Base-by-base conservation (phyloP, 306 rosid genomes). In the Vicia faba region DNA sequence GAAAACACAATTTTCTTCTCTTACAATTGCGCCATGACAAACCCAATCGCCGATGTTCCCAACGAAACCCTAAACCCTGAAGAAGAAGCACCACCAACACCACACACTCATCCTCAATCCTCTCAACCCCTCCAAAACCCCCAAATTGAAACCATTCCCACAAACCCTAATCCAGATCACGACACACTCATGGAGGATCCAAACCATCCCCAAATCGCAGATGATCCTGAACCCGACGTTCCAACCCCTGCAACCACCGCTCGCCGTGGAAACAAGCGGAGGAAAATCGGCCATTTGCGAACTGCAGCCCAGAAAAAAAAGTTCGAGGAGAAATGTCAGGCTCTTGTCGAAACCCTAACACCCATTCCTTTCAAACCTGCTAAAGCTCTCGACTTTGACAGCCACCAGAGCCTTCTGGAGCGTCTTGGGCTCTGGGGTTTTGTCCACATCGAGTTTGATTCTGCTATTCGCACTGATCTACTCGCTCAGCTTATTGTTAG, bases 361-460 rank as follows among this genome's bases (percentile, higher is more conserved):
- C 98, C 96, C 2, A 72, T 87, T 58, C 96, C 96, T 7, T 92
- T 92, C n/a, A 48, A 72, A 0, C 93, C 98, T 0, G 36, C 53
- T 0, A 89, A 84, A 77, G 53, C 29, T 62, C 87, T 90, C 12
- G 87, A 90, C 78, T 93, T 93, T 39, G 48, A 69, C 26, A 35
- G 69, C 53, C 90, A 88, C 61, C 74, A 83, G 82, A 64, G 78
- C 50, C 96, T 93, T 38, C 35, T 93, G 58, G 76, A 77, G 83
- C 85, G 90, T 14, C 57, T 93, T 1, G 96, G 96, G 53, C 60
- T 93, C 41, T 93, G 99, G 97, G 87, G 86, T 16, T 90, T 93
- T 18, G 97, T 82, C 14, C 89, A 86, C 25, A 48, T 80, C 15
- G 87, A 93, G 55, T 90, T 88, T 28, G 95, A 90, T 60, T 65